Conservation (phyloP, 2,329 filamentous ascomycete genomes). For the Venturia asperata region DNA sequence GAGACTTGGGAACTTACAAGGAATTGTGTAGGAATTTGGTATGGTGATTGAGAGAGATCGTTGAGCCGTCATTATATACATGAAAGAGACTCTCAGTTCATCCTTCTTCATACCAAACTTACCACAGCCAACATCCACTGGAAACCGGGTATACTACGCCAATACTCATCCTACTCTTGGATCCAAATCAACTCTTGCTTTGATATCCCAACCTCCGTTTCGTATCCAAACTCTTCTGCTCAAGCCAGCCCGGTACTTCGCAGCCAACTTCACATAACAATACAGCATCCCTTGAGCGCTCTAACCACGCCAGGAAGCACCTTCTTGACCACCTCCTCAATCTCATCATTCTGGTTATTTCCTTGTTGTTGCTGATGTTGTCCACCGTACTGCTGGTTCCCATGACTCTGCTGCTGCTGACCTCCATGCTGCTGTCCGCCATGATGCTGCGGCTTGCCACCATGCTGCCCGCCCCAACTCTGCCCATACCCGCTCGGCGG, state of each 20-base stretch:
- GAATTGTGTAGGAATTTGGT: no score
- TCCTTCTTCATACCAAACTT: neutral
- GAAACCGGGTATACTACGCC: conserved; percentile 1
- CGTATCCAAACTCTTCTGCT: neutral
- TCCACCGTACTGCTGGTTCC: conserved; percentile 40
- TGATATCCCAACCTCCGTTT: neutral
- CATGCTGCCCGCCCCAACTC: conserved; percentile 28
- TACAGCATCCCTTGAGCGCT: conserved; percentile 63
- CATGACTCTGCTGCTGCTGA: conserved; percentile 32
- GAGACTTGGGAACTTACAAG: no score
- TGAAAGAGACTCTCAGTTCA: neutral
- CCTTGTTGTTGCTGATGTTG: conserved; percentile 28
- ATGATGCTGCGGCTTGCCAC: conserved; percentile 32
- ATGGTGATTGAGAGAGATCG: no score
- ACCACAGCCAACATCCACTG: neutral
- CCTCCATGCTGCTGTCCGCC: conserved; percentile 37
- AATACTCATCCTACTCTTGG: neutral
- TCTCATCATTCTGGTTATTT: conserved; percentile 42
- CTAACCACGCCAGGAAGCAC: conserved; percentile 53
- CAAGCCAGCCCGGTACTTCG: neutral
- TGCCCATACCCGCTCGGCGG: conserved; percentile 33
- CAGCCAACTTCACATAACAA: conserved; percentile 55
- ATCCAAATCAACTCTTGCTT: neutral
- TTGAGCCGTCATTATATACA: neutral
- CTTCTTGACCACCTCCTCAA: conserved; percentile 55